These are phyloP conservation scores for Aspergillus taichungensis DNA, from an alignment of 495 filamentous ascomycete species.

Conservation along the genomic window DNA sequence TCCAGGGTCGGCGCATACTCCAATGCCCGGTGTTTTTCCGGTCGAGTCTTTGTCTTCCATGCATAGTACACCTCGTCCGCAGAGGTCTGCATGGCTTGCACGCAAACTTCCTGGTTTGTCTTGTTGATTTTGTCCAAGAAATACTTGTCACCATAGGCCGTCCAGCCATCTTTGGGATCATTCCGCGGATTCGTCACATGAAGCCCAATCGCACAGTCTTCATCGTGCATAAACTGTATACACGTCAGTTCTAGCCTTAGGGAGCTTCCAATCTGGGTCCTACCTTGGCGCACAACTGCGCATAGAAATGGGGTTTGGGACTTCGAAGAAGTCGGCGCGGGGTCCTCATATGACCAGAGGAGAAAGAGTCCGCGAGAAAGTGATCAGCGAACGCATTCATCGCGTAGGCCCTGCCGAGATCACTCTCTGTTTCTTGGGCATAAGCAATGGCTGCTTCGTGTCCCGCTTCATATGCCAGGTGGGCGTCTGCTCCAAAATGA, in stretches of 20 bases:
- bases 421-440: conserved; percentile 1
- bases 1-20: neutral
- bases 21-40: neutral
- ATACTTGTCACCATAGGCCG: conserved; percentile 9
- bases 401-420: conserved; percentile 10
- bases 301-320: too few species aligned
- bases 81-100: conserved; percentile 5
- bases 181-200: conserved; percentile 1
- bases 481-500: conserved; percentile 14
- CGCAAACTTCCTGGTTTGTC: conserved; percentile 1
- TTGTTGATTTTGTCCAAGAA: conserved; percentile 3
- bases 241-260: too few species aligned
- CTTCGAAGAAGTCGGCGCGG: conserved; percentile 4
- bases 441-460: conserved; percentile 8
- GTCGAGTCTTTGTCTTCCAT: too few species aligned
- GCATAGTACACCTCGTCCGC: conserved; percentile 9
- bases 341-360: conserved; percentile 12
- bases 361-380: conserved; percentile 14
- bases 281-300: too few species aligned
- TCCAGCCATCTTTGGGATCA: conserved; percentile 6
- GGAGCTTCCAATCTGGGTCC: too few species aligned
- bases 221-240: conserved; percentile 17
- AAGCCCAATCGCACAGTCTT: conserved; percentile 11
- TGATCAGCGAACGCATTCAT: conserved; percentile 20
- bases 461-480: conserved; percentile 12